Evolutionary conservation across 2,329 filamentous ascomycete species (phyloP).

Genomic region (Pseudocercospora pini-densiflorae): DNA sequence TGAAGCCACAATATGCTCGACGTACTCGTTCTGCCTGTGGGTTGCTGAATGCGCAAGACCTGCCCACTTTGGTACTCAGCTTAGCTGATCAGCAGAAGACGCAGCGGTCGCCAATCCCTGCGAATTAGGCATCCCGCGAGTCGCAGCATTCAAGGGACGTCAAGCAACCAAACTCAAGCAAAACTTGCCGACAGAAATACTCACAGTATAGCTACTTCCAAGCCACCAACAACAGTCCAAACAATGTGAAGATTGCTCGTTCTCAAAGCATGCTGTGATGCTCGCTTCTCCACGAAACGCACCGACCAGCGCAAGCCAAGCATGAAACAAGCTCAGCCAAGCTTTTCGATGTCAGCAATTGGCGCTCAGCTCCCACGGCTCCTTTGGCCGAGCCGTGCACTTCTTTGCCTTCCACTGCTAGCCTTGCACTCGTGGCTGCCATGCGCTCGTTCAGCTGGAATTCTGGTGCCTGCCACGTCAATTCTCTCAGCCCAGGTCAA

Average conservation of each 20-base stretch:
- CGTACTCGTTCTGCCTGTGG: neutral
- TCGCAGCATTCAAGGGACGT: neutral
- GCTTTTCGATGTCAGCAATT: neutral
- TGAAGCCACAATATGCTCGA: neutral
- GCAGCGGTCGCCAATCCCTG: neutral
- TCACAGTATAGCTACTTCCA: neutral
- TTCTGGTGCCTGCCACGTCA: neutral
- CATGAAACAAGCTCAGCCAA: neutral
- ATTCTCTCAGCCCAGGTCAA: neutral
- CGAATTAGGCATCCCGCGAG: neutral
- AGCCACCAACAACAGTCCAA: neutral
- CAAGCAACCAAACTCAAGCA: neutral
- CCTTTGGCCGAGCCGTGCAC: neutral
- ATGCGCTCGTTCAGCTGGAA: neutral
- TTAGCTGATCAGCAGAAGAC: neutral
- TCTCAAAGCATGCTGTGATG: neutral
- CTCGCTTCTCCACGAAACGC: neutral
- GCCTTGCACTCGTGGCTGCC: neutral
- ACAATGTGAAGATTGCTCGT: neutral
- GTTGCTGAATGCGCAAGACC: neutral
- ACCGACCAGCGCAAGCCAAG: neutral
- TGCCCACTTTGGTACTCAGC: neutral
- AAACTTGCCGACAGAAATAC: neutral
- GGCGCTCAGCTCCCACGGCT: neutral
- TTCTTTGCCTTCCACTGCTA: neutral